Percentiles rank a stretch among this genome's conserved stretches.
These are phyloP conservation scores for Adansonia gregorii DNA, from an alignment of 441 rosid species.

Conservation along the genomic window DNA sequence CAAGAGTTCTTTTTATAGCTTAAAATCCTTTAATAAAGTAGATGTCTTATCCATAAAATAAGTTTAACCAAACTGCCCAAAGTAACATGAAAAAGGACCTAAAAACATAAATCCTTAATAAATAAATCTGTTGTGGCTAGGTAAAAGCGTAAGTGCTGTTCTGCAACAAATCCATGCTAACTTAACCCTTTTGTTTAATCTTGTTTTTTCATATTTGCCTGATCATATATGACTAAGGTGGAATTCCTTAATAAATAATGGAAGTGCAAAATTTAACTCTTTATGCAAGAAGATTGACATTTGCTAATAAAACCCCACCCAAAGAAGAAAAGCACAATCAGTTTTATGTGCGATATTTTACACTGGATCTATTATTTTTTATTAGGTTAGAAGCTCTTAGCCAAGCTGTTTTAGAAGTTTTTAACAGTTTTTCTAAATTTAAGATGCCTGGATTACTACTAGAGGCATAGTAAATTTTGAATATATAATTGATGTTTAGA, in stretches of 20 bases:
- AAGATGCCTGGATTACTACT: background rate
- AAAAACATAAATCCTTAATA: background rate
- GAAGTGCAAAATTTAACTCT: background rate
- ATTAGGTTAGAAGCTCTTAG: background rate
- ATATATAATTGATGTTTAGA: background rate
- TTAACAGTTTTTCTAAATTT: background rate
- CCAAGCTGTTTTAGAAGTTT: background rate
- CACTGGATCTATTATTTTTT: background rate
- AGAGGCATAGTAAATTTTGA: background rate
- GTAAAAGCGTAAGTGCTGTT: background rate
- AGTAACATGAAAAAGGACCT: background rate
- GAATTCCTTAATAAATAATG: background rate
- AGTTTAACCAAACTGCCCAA: background rate
- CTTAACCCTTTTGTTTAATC: background rate
- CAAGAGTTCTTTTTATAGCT: background rate
- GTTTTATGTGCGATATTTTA: background rate
- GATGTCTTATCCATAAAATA: background rate
- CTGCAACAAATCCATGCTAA: background rate
- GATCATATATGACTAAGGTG: background rate
- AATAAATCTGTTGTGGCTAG: background rate
- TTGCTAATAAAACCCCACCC: background rate
- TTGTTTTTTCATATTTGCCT: background rate
- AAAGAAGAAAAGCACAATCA: constrained; percentile 4
- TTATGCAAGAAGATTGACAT: background rate
- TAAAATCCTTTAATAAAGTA: background rate